Conservation (phyloP, 371 early-diverging fungal species). For the Rhizomucor pusillus region DNA sequence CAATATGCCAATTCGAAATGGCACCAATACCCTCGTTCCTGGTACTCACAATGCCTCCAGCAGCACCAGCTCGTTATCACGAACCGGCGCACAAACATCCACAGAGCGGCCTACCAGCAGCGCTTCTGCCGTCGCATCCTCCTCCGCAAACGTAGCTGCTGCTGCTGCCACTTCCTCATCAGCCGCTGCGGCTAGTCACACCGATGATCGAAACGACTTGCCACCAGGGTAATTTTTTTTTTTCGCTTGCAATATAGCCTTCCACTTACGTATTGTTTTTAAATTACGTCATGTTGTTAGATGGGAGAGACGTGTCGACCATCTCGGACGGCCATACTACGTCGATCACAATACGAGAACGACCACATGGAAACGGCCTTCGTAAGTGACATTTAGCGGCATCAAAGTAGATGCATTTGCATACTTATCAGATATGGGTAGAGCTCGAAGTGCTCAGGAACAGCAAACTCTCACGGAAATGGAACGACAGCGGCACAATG, state of each 20-base stretch:
- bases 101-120: constrained; percentile 13
- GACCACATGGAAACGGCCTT: constrained; percentile 73
- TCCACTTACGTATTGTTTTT: background rate
- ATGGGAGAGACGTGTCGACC: constrained; percentile 73
- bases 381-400: constrained; percentile 20
- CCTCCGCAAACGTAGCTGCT: constrained; percentile 1
- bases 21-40: constrained; percentile 42
- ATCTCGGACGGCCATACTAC: constrained; percentile 67
- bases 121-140: constrained; percentile 1
- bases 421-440: constrained; percentile 17
- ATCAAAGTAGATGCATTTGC: background rate
- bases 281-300: constrained; percentile 22
- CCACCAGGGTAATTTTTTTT: constrained; percentile 60
- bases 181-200: constrained; percentile 16
- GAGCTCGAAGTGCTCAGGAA: constrained; percentile 46
- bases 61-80: constrained; percentile 8
- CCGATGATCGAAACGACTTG: constrained; percentile 49
- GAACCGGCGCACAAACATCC: constrained; percentile 5
- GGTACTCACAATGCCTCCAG: constrained; percentile 26
- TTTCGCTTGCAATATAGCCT: constrained; percentile 10
- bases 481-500: constrained; percentile 76
- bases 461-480: constrained; percentile 60
- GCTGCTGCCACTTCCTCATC: constrained; percentile 6
- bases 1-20: constrained; percentile 39
- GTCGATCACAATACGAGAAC: constrained; percentile 71